Conservation (phyloP, 148 eudicot species). For the Heliamphora exappendiculata region DNA sequence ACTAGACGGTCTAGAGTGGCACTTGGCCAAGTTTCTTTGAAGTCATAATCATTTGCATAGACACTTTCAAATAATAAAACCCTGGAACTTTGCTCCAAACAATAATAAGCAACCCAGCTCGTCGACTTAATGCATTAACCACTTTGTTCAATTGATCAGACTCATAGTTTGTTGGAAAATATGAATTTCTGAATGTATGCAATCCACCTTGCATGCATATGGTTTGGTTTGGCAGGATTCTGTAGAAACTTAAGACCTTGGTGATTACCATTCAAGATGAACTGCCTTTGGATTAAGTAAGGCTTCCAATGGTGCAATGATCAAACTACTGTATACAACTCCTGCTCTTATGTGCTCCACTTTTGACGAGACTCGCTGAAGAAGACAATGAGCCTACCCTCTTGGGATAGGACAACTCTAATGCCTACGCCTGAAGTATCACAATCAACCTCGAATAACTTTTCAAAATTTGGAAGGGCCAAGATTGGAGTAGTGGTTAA, state of each 20-base stretch:
- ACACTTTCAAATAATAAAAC: neutral
- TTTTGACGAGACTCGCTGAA: neutral
- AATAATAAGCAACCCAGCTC: neutral
- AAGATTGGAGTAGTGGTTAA: neutral
- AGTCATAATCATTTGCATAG: neutral
- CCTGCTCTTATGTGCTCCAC: neutral
- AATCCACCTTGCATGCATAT: constrained; percentile 3
- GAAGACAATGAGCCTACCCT: no score
- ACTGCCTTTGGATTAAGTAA: neutral
- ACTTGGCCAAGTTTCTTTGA: neutral
- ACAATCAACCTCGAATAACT: neutral
- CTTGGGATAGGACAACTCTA: neutral
- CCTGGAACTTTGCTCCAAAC: neutral
- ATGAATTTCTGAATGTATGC: neutral
- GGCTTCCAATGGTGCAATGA: neutral
- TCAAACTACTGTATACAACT: constrained; percentile 5
- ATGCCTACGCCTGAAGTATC: neutral
- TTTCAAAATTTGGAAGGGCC: neutral
- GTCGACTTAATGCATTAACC: neutral
- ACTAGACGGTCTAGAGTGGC: neutral
- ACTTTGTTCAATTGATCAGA: neutral
- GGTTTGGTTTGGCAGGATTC: neutral
- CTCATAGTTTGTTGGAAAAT: neutral
- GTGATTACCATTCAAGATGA: constrained; percentile 7
- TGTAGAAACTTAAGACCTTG: neutral